phyloP scores from a whole-genome alignment of 2,329 filamentous ascomycete species.

The Byssochlamys sp. region DNA sequence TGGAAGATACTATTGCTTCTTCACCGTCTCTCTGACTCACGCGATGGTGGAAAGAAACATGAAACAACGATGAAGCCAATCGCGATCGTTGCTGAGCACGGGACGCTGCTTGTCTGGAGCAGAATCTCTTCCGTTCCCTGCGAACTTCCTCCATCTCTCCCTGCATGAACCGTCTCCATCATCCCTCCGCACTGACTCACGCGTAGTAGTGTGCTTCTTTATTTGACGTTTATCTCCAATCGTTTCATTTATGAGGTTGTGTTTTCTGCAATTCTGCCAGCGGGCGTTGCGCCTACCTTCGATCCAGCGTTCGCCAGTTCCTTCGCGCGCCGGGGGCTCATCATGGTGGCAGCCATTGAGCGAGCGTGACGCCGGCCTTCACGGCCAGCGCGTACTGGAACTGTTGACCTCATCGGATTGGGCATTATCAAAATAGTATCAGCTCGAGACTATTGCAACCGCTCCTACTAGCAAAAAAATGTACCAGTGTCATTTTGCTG shows the following conservation, averaged over 20 bases:
- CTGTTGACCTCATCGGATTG: constrained; percentile 3
- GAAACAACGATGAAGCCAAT: not conserved
- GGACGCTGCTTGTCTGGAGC: not conserved
- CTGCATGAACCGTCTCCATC: not conserved
- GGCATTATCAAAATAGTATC: constrained; percentile 17
- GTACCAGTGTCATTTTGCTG: constrained; percentile 5
- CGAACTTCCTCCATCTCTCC: not conserved
- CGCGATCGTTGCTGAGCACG: not conserved
- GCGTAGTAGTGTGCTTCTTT: constrained; percentile 1
- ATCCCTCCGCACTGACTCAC: constrained; percentile 1
- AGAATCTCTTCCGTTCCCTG: not conserved
- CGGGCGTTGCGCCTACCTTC: not conserved
- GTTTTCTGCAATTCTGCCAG: not conserved
- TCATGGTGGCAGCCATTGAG: constrained; percentile 12
- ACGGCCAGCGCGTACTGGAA: constrained; percentile 19
- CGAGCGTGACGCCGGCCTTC: constrained; percentile 14
- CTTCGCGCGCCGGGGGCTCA: not conserved
- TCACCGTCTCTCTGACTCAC: not conserved
- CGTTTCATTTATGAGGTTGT: not conserved
- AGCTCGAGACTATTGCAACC: constrained; percentile 12
- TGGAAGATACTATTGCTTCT: not conserved
- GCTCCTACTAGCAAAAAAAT: constrained; percentile 1
- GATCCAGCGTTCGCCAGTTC: not conserved
- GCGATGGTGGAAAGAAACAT: not conserved
- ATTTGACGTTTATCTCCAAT: constrained; percentile 1